These are phyloP conservation scores for Pleurotus giganteus DNA, from an alignment of 768 basidiomycete genomes.

Conservation along the genomic window DNA sequence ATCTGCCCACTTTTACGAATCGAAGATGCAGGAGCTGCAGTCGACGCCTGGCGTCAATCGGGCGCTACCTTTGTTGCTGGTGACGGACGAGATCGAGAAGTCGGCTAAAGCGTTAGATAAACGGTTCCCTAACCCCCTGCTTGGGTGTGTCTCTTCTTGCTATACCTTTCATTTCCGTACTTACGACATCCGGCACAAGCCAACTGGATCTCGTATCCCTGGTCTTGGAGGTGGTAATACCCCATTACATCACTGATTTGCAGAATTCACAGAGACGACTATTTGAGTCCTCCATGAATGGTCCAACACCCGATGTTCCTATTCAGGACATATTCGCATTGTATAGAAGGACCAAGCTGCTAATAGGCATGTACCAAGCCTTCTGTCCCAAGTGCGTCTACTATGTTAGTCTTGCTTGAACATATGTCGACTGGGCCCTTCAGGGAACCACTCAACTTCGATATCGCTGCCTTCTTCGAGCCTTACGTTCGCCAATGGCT, in stretches of 20 bases:
- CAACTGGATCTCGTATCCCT: conserved; percentile 75
- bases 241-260: conserved; percentile 64
- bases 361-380: conserved; percentile 78
- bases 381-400: conserved; percentile 67
- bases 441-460: conserved; percentile 62
- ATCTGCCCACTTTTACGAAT: conserved; percentile 58
- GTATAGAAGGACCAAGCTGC: conserved; percentile 72
- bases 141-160: conserved; percentile 55
- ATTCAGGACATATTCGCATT: conserved; percentile 90
- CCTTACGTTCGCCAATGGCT: conserved; percentile 89
- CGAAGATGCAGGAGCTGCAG: conserved; percentile 62
- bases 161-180: not conserved
- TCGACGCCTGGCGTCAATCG: conserved; percentile 75
- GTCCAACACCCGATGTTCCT: conserved; percentile 82
- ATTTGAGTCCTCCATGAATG: conserved; percentile 82
- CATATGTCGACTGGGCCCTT: not conserved
- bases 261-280: conserved; percentile 69
- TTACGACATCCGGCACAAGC: conserved; percentile 29
- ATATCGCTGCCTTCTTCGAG: conserved; percentile 78
- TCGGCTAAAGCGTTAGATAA: conserved; percentile 80
- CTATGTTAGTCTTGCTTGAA: not conserved
- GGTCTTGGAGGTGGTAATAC: conserved; percentile 65
- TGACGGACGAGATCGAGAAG: conserved; percentile 92
- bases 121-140: conserved; percentile 79
- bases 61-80: conserved; percentile 74